Evolutionary conservation across 2,329 filamentous ascomycete species (phyloP).

Genomic region (Penicillium sp.): DNA sequence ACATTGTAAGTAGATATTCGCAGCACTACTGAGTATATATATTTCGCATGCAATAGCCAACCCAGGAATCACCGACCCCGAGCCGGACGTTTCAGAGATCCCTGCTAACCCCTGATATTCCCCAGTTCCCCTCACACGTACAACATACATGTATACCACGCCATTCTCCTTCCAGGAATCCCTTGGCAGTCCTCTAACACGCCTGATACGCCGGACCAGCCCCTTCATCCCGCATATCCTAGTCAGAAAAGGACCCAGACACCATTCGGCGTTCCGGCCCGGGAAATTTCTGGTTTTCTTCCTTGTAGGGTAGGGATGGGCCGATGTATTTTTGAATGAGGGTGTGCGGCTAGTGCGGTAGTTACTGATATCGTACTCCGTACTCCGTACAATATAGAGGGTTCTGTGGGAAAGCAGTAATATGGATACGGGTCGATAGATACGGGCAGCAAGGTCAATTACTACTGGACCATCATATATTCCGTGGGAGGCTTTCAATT

Average conservation of each 20-base stretch:
- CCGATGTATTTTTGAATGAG: background rate
- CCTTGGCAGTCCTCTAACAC: background rate
- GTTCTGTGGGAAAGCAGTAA: background rate
- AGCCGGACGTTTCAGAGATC: background rate
- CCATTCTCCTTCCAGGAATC: background rate
- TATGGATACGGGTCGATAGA: background rate
- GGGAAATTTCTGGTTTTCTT: slow-evolving; percentile 4
- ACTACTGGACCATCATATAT: background rate
- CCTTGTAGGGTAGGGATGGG: slow-evolving; percentile 6
- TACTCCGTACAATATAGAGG: background rate
- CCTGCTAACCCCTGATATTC: background rate
- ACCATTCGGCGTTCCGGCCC: background rate
- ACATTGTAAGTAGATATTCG: background rate
- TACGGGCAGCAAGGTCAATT: background rate
- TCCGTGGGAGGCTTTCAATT: background rate
- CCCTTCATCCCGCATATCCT: background rate
- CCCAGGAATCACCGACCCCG: background rate
- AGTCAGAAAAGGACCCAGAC: background rate
- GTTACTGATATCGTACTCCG: background rate
- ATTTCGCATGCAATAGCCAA: background rate
- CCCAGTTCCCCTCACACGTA: background rate
- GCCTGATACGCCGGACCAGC: background rate
- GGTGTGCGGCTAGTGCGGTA: background rate
- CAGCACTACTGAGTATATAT: background rate
- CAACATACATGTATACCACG: background rate